Evolutionary conservation across 1,139 yeast species (phyloP).

Genomic region (Geotrichum histeridarum): DNA sequence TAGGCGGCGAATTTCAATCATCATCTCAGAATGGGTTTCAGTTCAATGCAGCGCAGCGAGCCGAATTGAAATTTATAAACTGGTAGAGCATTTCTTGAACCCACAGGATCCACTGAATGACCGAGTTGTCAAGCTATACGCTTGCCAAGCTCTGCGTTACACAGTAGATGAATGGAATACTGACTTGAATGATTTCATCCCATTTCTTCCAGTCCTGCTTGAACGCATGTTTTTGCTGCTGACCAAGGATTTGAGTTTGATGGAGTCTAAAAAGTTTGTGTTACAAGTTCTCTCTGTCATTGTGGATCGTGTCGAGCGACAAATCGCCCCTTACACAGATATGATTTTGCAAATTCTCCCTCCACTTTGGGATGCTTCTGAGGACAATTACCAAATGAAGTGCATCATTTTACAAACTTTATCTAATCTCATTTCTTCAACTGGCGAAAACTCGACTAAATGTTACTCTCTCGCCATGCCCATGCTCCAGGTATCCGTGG

Average conservation of each 20-base stretch:
- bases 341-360: constrained; percentile 63
- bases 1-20: constrained; percentile 68
- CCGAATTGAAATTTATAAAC: constrained; percentile 54
- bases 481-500: constrained; percentile 57
- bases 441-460: constrained; percentile 53
- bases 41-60: constrained; percentile 58
- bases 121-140: constrained; percentile 67
- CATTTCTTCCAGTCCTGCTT: constrained; percentile 55
- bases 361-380: constrained; percentile 62
- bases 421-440: constrained; percentile 57
- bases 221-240: constrained; percentile 44
- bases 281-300: constrained; percentile 62
- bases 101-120: constrained; percentile 50
- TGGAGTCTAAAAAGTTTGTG: constrained; percentile 72
- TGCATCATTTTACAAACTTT: constrained; percentile 67
- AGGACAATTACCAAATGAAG: constrained; percentile 59
- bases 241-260: constrained; percentile 46
- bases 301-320: constrained; percentile 49
- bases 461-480: constrained; percentile 67
- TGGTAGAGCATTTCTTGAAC: constrained; percentile 47
- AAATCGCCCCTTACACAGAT: constrained; percentile 35
- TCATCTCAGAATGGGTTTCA: constrained; percentile 76
- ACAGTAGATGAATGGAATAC: constrained; percentile 87
- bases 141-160: constrained; percentile 63
- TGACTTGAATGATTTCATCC: constrained; percentile 58